phyloP scores from a whole-genome alignment of 2,329 filamentous ascomycete species.

The Stachybotrys chartarum region DNA sequence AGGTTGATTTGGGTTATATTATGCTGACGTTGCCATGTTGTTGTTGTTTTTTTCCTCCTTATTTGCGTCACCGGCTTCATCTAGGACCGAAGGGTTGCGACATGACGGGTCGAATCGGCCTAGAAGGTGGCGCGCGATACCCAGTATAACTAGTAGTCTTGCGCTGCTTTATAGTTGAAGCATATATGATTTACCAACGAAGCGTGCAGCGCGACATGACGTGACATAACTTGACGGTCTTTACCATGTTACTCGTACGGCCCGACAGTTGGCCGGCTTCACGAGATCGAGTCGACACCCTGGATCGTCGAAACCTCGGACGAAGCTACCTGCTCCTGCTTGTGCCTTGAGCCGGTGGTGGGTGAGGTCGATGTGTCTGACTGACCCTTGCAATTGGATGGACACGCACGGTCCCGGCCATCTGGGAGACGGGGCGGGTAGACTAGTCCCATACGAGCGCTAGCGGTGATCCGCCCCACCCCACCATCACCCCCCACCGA shows the following conservation, averaged over 20 bases:
- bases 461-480: too few relatives aligned
- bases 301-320: too few relatives aligned
- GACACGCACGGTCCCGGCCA: too few relatives aligned
- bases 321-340: too few relatives aligned
- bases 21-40: background rate
- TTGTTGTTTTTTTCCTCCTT: background rate
- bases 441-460: background rate
- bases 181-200: background rate
- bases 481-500: background rate
- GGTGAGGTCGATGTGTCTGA: too few relatives aligned
- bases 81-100: conserved; percentile 7
- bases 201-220: background rate
- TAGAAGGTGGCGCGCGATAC: background rate
- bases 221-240: too few relatives aligned
- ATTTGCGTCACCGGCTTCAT: conserved; percentile 4
- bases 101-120: background rate
- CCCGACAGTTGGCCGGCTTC: too few relatives aligned
- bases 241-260: too few relatives aligned
- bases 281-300: too few relatives aligned
- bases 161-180: background rate
- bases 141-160: background rate
- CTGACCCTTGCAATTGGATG: too few relatives aligned
- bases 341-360: too few relatives aligned
- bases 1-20: background rate
- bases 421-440: background rate